phyloP scores from a whole-genome alignment of 495 filamentous ascomycete species.

The Xylaria nigripes region DNA sequence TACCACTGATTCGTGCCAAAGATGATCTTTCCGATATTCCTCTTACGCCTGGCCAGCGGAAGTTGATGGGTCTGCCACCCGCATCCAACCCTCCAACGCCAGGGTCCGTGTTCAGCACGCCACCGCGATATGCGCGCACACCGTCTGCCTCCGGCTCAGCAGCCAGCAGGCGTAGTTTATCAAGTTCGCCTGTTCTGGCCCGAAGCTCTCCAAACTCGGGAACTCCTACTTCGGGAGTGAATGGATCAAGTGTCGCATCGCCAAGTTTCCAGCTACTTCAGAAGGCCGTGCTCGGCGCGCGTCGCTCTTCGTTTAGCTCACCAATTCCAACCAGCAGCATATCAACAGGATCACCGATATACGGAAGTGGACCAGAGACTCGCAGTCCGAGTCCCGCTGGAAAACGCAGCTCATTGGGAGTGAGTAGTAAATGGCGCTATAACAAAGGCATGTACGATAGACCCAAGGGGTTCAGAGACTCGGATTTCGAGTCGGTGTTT shows the following conservation, averaged over 20 bases:
- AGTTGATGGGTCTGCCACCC: slow-evolving; percentile 73
- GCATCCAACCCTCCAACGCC: slow-evolving; percentile 58
- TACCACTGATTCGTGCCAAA: slow-evolving; percentile 58
- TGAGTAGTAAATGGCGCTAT: slow-evolving; percentile 92
- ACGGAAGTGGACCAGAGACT: slow-evolving; percentile 29
- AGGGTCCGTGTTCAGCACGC: slow-evolving; percentile 62
- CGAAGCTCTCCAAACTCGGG: slow-evolving; percentile 28
- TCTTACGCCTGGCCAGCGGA: slow-evolving; percentile 80
- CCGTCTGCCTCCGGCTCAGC: slow-evolving; percentile 48
- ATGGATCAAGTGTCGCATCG: slow-evolving; percentile 21
- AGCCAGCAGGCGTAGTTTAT: slow-evolving; percentile 43
- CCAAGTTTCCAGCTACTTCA: slow-evolving; percentile 58
- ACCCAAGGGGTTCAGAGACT: slow-evolving; percentile 30
- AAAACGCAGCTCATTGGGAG: slow-evolving; percentile 59
- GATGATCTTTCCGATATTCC: slow-evolving; percentile 85
- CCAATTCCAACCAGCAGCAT: slow-evolving; percentile 38
- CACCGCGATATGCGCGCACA: slow-evolving; percentile 77
- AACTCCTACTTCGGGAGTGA: slow-evolving; percentile 18
- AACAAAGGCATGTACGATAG: slow-evolving; percentile 46
- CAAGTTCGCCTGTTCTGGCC: slow-evolving; percentile 44
- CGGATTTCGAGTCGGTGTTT: slow-evolving; percentile 32
- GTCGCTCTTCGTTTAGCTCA: slow-evolving; percentile 56
- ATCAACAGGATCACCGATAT: slow-evolving; percentile 41
- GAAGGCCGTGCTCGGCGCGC: slow-evolving; percentile 52
- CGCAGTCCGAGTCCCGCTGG: slow-evolving; percentile 59